Evolutionary conservation across 2,329 filamentous ascomycete species (phyloP).

Genomic region (Verticillium nubilum): DNA sequence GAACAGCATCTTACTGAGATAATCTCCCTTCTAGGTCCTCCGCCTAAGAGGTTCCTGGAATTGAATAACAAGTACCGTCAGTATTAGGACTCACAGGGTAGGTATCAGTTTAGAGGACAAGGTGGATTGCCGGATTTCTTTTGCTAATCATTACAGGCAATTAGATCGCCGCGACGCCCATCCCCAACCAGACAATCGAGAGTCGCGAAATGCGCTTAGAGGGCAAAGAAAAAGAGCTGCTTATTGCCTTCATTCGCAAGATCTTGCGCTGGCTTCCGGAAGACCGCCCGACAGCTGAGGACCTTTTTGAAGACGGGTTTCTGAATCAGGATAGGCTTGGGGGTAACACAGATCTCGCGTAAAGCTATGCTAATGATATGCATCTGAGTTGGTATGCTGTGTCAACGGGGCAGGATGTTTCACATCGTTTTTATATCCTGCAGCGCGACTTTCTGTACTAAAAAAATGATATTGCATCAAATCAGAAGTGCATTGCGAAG

Average conservation of each 20-base stretch:
- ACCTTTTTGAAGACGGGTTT: slow-evolving; percentile 14
- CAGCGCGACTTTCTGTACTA: too few species aligned
- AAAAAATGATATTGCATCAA: too few species aligned
- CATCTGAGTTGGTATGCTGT: too few species aligned
- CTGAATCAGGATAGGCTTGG: background rate
- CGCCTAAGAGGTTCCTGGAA: slow-evolving; percentile 13
- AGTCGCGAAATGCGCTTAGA: slow-evolving; percentile 14
- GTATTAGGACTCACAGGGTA: background rate
- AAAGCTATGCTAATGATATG: background rate
- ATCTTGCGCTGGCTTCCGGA: slow-evolving; percentile 19
- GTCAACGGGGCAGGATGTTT: too few species aligned
- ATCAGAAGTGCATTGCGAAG: too few species aligned
- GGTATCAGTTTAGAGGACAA: background rate
- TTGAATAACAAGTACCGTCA: background rate
- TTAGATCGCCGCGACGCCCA: slow-evolving; percentile 18
- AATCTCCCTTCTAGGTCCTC: slow-evolving; percentile 30
- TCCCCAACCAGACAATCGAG: slow-evolving; percentile 19
- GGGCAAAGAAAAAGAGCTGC: slow-evolving; percentile 16
- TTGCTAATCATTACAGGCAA: slow-evolving; percentile 14
- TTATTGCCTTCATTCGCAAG: slow-evolving; percentile 15
- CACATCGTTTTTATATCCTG: too few species aligned
- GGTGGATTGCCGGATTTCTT: background rate
- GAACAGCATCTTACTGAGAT: slow-evolving; percentile 26
- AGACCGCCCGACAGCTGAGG: slow-evolving; percentile 16
- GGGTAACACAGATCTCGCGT: background rate